Evolutionary conservation across 495 filamentous ascomycete species (phyloP), one percentile per base, ranked within the genome.

Genomic region (Oidiodendron maius): DNA sequence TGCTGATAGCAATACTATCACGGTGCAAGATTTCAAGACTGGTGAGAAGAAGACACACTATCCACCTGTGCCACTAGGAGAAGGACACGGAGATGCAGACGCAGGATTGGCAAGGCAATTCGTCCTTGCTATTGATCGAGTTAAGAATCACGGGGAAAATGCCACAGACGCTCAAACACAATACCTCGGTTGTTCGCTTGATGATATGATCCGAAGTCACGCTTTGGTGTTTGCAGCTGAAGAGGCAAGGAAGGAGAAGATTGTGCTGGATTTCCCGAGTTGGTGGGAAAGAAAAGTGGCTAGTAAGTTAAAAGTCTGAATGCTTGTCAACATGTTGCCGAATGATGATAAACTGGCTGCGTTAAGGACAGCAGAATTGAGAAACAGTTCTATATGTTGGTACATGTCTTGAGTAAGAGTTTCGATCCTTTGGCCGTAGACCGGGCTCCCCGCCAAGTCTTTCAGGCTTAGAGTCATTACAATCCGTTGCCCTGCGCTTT

Each of bases 151-250:
- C 24, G 80, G 77, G 2, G 77, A 80, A 79, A 61, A 61, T 25
- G 85, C 89, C 1, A 69, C 77, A 36, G 73, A 76, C 45, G 93
- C 91, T 5, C 93, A 98, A 75, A 71, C 62, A 42, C 67, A 76
- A 53, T 77, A 84, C 58, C 69, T 97, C 4, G 89, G 88, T 2
- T 93, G 88, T 65, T 85, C 80, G 0, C 61, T 93, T 2, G 89
- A 94, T 46, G 94, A 97, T 57, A 77, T 81, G 5, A 77, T 98
- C 13, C 74, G 84, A 28, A 95, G 88, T 55, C 94, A 97, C 70
- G 91, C 86, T 0, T 80, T 93, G 67, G 93, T 96, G 1, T 97
- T 95, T 70, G 90, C 88, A 30, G 91, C 91, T 0, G 94, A 97
- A 65, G 84, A 95, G 57, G 89, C 91, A 13, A 73, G 94, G 47